These are phyloP conservation scores for Plasmopara viticola DNA, from an alignment of 352 stramenopile species.

Conservation along the genomic window DNA sequence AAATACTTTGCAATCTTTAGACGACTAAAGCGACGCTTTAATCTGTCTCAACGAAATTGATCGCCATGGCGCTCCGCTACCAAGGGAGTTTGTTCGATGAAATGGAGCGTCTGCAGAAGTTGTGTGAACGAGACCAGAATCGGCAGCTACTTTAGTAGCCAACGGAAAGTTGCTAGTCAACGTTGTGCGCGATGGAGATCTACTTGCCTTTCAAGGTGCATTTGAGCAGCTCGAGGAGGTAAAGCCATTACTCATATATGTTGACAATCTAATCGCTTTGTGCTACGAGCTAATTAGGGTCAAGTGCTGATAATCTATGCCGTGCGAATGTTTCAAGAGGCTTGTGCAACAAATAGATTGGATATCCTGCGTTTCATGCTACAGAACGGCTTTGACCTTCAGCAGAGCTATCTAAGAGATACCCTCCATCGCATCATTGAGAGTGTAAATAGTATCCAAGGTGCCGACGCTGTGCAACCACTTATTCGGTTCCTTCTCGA, in stretches of 20 bases:
- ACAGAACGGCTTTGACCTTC: conserved; percentile 54
- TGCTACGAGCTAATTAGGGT: not conserved
- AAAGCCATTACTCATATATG: not conserved
- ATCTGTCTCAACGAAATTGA: not conserved
- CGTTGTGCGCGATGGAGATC: conserved; percentile 35
- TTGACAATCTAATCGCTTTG: too few relatives aligned
- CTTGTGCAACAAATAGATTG: conserved; percentile 9
- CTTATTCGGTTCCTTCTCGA: conserved; percentile 58
- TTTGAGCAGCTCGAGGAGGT: conserved; percentile 47
- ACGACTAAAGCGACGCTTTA: too few relatives aligned
- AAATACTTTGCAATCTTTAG: too few relatives aligned
- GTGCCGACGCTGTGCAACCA: conserved; percentile 39
- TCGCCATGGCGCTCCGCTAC: conserved; percentile 39
- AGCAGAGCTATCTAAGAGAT: conserved; percentile 48
- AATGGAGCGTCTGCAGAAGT: conserved; percentile 45
- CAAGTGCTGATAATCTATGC: not conserved
- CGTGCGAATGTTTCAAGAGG: not conserved
- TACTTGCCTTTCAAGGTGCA: conserved; percentile 44
- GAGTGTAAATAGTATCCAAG: conserved; percentile 20
- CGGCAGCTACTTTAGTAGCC: conserved; percentile 44
- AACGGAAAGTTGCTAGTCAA: conserved; percentile 63
- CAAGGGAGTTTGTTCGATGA: conserved; percentile 40
- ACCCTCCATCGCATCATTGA: conserved; percentile 49
- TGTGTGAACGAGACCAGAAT: conserved; percentile 41
- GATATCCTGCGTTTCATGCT: conserved; percentile 65